These are phyloP conservation scores for Hypoxylon crocopeplum DNA, from an alignment of 495 filamentous ascomycete species.

Conservation along the genomic window DNA sequence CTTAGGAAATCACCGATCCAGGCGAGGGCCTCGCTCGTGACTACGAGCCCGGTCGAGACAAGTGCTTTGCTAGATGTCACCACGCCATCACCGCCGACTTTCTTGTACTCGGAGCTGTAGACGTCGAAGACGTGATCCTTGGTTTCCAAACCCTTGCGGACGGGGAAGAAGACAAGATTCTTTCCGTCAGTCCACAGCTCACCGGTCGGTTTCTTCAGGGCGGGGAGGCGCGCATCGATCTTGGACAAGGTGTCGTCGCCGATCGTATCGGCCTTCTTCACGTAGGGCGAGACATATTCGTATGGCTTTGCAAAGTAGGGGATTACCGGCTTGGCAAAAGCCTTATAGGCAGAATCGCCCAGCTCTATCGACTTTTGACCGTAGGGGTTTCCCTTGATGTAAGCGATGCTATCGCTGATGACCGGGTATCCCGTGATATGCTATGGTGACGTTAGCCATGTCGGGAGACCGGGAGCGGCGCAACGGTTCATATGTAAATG, in stretches of 20 bases:
- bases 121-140: conserved; percentile 77
- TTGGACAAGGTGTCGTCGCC: conserved; percentile 75
- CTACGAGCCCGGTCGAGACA: conserved; percentile 73
- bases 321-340: conserved; percentile 70
- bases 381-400: conserved; percentile 79
- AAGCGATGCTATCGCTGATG: conserved; percentile 76
- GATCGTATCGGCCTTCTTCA: conserved; percentile 78
- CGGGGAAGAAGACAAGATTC: conserved; percentile 68
- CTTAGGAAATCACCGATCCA: conserved; percentile 64
- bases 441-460: conserved; percentile 49
- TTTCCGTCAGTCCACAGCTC: conserved; percentile 74
- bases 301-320: conserved; percentile 81
- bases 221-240: conserved; percentile 81
- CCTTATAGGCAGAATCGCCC: conserved; percentile 69
- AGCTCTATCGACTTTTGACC: conserved; percentile 81
- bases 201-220: conserved; percentile 84
- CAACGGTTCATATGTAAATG: conserved; percentile 6
- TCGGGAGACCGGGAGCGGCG: background rate
- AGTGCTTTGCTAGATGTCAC: conserved; percentile 75
- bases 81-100: conserved; percentile 71
- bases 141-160: conserved; percentile 68
- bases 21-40: conserved; percentile 70
- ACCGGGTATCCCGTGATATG: conserved; percentile 87
- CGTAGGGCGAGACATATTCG: conserved; percentile 79
- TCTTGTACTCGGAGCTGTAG: conserved; percentile 78